These are phyloP conservation scores for Tubosaeta sp. DNA, from an alignment of 768 basidiomycete species.

Conservation along the genomic window DNA sequence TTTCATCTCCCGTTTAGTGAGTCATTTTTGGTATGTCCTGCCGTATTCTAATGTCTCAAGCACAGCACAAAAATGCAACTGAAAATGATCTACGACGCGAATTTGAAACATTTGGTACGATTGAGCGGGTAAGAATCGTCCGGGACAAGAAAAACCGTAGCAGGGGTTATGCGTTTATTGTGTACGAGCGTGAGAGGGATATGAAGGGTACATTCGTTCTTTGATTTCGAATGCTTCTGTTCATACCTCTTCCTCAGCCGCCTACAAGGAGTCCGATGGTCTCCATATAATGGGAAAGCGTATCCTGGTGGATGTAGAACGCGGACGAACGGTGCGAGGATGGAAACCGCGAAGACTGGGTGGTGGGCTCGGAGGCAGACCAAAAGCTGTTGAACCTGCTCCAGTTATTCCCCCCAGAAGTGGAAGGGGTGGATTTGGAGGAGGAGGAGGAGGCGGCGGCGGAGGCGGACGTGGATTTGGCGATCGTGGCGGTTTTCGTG, in stretches of 20 bases:
- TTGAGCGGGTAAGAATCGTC: conserved; percentile 92
- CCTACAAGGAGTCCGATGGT: conserved; percentile 98
- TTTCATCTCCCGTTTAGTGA: conserved; percentile 89
- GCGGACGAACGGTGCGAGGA: conserved; percentile 94
- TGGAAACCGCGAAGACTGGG: conserved; percentile 97
- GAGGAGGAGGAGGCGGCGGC: too few species aligned
- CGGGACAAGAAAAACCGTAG: conserved; percentile 85
- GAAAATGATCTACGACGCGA: conserved; percentile 91
- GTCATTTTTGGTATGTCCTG: conserved; percentile 12
- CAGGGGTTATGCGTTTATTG: conserved; percentile 93
- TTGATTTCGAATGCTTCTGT: conserved; percentile 12
- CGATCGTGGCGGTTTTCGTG: conserved; percentile 36
- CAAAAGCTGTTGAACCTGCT: conserved; percentile 63
- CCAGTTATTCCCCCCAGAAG: conserved; percentile 27
- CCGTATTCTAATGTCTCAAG: conserved; percentile 13
- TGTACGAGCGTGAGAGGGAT: conserved; percentile 96
- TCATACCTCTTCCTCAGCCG: conserved; percentile 45
- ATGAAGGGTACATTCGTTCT: conserved; percentile 79
- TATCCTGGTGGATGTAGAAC: conserved; percentile 96
- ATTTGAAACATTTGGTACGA: conserved; percentile 92
- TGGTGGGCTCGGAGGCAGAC: conserved; percentile 98
- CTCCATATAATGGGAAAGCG: conserved; percentile 94
- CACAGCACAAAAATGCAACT: conserved; percentile 85
- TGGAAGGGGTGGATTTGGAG: conserved; percentile 42
- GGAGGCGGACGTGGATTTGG: conserved; percentile 31